Evolutionary conservation across 306 rosid genomes (phyloP).

Genomic region (Pueraria montana): DNA sequence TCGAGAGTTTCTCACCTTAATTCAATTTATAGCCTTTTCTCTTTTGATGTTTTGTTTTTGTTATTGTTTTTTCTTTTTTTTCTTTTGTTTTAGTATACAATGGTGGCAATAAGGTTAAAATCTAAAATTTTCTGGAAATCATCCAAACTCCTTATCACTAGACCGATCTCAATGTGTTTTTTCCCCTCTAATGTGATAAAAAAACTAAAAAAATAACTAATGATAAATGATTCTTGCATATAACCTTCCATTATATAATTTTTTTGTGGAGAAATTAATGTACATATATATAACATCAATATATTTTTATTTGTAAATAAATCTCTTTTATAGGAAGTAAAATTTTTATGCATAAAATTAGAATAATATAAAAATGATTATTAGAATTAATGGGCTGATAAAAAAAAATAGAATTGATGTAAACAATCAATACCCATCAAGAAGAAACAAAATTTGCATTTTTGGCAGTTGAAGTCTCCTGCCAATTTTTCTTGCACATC

Average conservation of each 20-base stretch:
- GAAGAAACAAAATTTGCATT: not conserved
- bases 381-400: too few relatives aligned
- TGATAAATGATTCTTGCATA: not conserved
- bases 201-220: not conserved
- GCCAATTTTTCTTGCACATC: not conserved
- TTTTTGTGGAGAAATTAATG: not conserved
- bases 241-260: not conserved
- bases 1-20: not conserved
- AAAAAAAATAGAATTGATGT: not conserved
- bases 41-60: not conserved
- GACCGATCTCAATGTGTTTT: too few relatives aligned
- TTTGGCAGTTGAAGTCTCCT: not conserved
- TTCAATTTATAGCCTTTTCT: not conserved
- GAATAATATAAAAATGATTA: constrained; percentile 19
- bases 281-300: not conserved
- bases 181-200: not conserved
- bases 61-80: too few relatives aligned
- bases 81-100: too few relatives aligned
- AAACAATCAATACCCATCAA: not conserved
- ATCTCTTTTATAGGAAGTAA: not conserved
- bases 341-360: not conserved
- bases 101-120: too few relatives aligned
- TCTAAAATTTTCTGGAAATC: too few relatives aligned
- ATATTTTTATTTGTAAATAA: not conserved
- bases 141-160: too few relatives aligned